These are phyloP conservation scores for Apodospora peruviana DNA, from an alignment of 495 filamentous ascomycete species.

Conservation along the genomic window DNA sequence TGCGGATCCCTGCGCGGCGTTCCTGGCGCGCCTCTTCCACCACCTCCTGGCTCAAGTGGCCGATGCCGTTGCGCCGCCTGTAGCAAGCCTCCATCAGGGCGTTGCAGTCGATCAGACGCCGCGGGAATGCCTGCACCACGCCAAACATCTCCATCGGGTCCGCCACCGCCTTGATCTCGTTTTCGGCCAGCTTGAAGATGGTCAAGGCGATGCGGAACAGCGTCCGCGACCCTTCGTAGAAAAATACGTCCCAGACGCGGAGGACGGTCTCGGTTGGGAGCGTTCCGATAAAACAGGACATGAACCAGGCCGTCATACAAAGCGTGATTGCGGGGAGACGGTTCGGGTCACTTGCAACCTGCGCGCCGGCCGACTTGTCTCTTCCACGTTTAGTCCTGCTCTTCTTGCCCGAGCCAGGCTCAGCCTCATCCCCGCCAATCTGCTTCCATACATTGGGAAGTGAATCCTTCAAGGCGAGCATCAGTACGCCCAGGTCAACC, in stretches of 20 bases:
- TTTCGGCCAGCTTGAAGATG: conserved; percentile 87
- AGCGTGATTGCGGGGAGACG: conserved; percentile 85
- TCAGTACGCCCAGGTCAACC: conserved; percentile 89
- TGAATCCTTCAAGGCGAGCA: conserved; percentile 76
- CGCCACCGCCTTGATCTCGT: conserved; percentile 68
- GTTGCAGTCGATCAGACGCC: conserved; percentile 75
- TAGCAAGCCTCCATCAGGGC: conserved; percentile 75
- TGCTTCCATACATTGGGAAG: conserved; percentile 84
- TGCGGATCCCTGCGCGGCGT: conserved; percentile 42
- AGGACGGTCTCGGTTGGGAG: conserved; percentile 85
- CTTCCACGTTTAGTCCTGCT: conserved; percentile 32
- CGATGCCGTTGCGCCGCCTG: conserved; percentile 72
- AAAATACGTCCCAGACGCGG: conserved; percentile 92
- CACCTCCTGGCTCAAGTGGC: conserved; percentile 64
- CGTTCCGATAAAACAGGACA: conserved; percentile 91
- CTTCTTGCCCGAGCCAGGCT: conserved; percentile 43
- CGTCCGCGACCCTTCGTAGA: conserved; percentile 91
- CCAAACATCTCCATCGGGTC: conserved; percentile 97
- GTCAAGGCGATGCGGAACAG: conserved; percentile 91
- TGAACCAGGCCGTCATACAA: conserved; percentile 96
- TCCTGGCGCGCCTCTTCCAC: conserved; percentile 59
- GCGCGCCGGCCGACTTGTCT: conserved; percentile 12
- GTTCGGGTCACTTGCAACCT: conserved; percentile 29
- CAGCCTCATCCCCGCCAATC: conserved; percentile 70
- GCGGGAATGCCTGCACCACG: conserved; percentile 85